Percentiles rank a stretch among this genome's conserved stretches.
phyloP scores from a whole-genome alignment of 2,329 filamentous ascomycete species.

The Botrytis fragariae region DNA sequence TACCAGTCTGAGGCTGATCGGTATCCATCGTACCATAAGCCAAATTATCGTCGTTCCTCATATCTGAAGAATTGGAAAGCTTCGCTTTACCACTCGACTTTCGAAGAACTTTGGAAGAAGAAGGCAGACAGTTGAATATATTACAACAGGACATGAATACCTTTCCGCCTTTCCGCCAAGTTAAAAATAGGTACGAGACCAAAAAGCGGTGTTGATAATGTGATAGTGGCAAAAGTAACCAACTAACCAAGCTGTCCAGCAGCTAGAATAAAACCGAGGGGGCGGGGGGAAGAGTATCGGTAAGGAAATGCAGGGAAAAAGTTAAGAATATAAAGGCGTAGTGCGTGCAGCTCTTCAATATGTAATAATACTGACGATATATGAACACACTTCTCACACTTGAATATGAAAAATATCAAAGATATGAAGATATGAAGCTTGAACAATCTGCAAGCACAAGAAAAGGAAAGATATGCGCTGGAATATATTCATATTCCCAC shows the following conservation, averaged over 20 bases:
- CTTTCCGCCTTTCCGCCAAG: slow-evolving; percentile 8
- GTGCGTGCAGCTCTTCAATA: not conserved
- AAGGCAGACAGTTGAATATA: slow-evolving; percentile 14
- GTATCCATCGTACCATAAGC: slow-evolving; percentile 10
- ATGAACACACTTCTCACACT: not conserved
- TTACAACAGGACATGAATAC: slow-evolving; percentile 18
- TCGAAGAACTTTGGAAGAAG: slow-evolving; percentile 1
- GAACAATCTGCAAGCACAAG: slow-evolving; percentile 18
- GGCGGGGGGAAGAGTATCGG: slow-evolving; percentile 8
- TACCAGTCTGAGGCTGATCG: not conserved
- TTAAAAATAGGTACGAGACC: slow-evolving; percentile 9
- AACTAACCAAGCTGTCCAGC: slow-evolving; percentile 11
- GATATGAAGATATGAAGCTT: slow-evolving; percentile 7
- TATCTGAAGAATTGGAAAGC: slow-evolving; percentile 1
- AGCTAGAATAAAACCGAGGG: slow-evolving; percentile 8
- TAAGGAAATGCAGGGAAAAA: not conserved
- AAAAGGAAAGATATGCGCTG: slow-evolving; percentile 2
- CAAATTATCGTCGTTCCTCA: slow-evolving; percentile 6
- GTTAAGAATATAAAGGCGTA: slow-evolving; percentile 12
- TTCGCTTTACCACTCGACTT: slow-evolving; percentile 3
- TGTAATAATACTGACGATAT: not conserved
- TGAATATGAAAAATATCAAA: not conserved
- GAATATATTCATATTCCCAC: slow-evolving; percentile 11
- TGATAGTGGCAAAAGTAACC: slow-evolving; percentile 11
- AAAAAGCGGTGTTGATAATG: slow-evolving; percentile 15